Conservation (phyloP, 805 yeast genomes). For the Candida verbasci region DNA sequence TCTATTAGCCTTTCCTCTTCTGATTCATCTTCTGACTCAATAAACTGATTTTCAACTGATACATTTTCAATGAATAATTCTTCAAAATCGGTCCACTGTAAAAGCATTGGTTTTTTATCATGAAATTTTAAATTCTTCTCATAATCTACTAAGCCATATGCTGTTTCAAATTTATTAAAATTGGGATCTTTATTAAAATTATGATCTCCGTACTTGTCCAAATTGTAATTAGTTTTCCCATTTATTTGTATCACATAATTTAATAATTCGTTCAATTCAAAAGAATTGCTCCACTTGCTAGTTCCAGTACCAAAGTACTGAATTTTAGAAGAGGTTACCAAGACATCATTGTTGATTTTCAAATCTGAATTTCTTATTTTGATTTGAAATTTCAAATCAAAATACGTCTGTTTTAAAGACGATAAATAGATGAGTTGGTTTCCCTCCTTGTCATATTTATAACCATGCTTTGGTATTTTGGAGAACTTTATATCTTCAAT, state of each 20-base stretch:
- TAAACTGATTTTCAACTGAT: not conserved
- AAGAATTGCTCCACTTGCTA: slow-evolving; percentile 28
- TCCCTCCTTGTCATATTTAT: slow-evolving; percentile 8
- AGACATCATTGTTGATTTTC: slow-evolving; percentile 4
- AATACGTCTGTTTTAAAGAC: slow-evolving; percentile 52
- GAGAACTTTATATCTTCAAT: not conserved
- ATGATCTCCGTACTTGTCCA: slow-evolving; percentile 6
- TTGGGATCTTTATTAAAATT: slow-evolving; percentile 2
- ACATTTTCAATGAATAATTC: slow-evolving; percentile 12
- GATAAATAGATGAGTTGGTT: slow-evolving; percentile 31
- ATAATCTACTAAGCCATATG: slow-evolving; percentile 22
- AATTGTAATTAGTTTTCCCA: slow-evolving; percentile 6
- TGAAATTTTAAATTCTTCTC: slow-evolving; percentile 15
- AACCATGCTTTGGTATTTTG: slow-evolving; percentile 7
- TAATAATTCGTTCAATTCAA: slow-evolving; percentile 25
- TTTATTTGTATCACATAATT: slow-evolving; percentile 24
- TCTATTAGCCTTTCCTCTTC: too few relatives aligned
- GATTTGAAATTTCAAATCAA: slow-evolving; percentile 54
- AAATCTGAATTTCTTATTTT: slow-evolving; percentile 11
- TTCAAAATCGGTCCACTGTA: slow-evolving; percentile 17
- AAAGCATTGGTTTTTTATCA: slow-evolving; percentile 11
- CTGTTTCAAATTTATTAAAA: slow-evolving; percentile 19
- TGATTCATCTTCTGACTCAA: slow-evolving; percentile 14
- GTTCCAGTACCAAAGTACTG: slow-evolving; percentile 18
- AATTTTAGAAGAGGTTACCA: slow-evolving; percentile 8